Base-by-base conservation (phyloP, 805 yeast genomes). In the Saccharomycopsis microspora region DNA sequence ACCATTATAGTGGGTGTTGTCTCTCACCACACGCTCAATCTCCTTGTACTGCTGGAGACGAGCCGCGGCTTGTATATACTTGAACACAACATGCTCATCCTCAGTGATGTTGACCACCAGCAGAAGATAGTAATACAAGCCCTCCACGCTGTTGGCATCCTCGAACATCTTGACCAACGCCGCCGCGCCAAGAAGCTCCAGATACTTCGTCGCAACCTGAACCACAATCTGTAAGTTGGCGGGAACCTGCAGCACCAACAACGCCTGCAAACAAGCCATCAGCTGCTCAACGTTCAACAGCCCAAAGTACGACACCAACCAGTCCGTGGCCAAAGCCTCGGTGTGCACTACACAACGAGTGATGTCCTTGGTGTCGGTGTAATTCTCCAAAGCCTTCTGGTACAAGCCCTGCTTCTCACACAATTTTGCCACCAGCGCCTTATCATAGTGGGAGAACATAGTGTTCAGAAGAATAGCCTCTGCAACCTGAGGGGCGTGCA, bases 401-500 rank as follows among this genome's bases (percentile, higher is more conserved):
- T 73, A 81, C 55, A 93, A 74, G 19, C 97, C 97, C n/a, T 96
- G 90, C 67, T 87, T 87, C 68, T 93, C 99, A 65, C 96, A 80
- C 56, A 94, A 74, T 50, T 80, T 75, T 28, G 97, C 98, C 61
- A 93, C 82, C 36, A 94, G 82, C 58, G 94, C 88, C 58, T 86
- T 84, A 65, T 93, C 98, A 65, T 86, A 93, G 63, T 89, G 96
- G 56, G 89, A 79, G 70, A 94, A 93, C 86, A 93, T 90, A 52
- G 82, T 80, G 66, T 90, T 93, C 52, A 97, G 96, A 59, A 93
- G 74, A 56, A 93, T 93, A 27, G 99, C 99, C 67, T 93, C 98
- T 40, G 98, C 99, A 49, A 93, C 99, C 73, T 93, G 98, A 45
- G 99, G 99, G 11, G 98, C 98, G 64, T 89, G 94, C 62, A 86